phyloP scores from a whole-genome alignment of 2,329 filamentous ascomycete genomes.

The Metarhizium brunneum region DNA sequence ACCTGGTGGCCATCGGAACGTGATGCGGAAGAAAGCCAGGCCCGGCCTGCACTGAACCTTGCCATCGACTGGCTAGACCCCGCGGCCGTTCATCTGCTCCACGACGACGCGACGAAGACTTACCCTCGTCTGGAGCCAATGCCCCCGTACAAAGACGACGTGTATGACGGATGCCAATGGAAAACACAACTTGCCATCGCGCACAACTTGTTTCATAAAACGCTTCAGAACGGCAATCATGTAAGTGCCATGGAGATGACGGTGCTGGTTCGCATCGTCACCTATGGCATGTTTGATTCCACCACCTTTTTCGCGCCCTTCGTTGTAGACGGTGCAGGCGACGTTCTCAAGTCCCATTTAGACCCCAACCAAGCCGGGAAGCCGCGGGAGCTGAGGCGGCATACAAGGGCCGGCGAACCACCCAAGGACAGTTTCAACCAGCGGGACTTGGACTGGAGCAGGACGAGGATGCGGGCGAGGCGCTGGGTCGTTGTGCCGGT shows the following conservation, averaged over 20 bases:
- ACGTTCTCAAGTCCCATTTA: background rate
- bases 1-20: conserved; percentile 5
- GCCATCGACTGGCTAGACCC: background rate
- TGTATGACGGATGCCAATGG: conserved; percentile 7
- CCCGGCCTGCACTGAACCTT: background rate
- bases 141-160: conserved; percentile 7
- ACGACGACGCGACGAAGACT: background rate
- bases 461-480: conserved; percentile 1
- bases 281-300: conserved; percentile 12
- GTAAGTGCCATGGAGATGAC: conserved; percentile 3
- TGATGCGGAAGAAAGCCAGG: background rate
- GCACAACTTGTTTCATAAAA: conserved; percentile 7
- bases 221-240: background rate
- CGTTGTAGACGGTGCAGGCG: background rate
- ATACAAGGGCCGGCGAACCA: background rate
- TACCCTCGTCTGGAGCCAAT: conserved; percentile 11
- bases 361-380: background rate
- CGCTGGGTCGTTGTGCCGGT: conserved; percentile 12
- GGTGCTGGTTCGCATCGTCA: conserved; percentile 8
- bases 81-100: background rate
- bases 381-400: background rate
- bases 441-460: conserved; percentile 2
- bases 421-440: conserved; percentile 3
- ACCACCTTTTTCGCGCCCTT: conserved; percentile 6
- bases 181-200: conserved; percentile 8